A percentile compares a stretch with the other conserved stretches of the same genome.
Conservation (phyloP, 2,329 filamentous ascomycete genomes). For the Amylocarpus encephaloides region DNA sequence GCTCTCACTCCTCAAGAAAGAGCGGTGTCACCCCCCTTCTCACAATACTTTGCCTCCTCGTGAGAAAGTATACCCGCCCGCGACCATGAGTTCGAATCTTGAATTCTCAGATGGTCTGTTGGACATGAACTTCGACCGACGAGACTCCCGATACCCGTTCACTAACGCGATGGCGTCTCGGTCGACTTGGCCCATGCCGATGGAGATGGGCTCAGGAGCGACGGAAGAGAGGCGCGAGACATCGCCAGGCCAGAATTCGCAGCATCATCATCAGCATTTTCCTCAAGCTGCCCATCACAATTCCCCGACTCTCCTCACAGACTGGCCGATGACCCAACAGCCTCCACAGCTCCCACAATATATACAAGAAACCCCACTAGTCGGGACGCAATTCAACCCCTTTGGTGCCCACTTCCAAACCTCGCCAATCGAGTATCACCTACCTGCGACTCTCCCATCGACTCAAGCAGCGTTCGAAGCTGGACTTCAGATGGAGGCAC, state of each 20-base stretch:
- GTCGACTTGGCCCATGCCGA: slow-evolving; percentile 30
- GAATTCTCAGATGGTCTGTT: slow-evolving; percentile 58
- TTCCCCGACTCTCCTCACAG: slow-evolving; percentile 44
- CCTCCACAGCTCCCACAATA: slow-evolving; percentile 31
- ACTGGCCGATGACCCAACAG: slow-evolving; percentile 49
- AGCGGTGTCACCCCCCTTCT: slow-evolving; percentile 31
- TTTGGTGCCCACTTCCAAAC: slow-evolving; percentile 29
- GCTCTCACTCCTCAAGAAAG: slow-evolving; percentile 24
- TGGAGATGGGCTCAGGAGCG: slow-evolving; percentile 30
- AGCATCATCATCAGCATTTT: slow-evolving; percentile 31
- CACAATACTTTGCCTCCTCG: slow-evolving; percentile 39
- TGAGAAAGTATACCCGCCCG: slow-evolving; percentile 26
- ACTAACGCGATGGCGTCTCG: slow-evolving; percentile 36
- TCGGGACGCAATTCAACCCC: slow-evolving; percentile 29
- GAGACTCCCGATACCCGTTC: slow-evolving; percentile 48
- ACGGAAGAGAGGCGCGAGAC: slow-evolving; percentile 29
- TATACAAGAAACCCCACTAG: slow-evolving; percentile 30
- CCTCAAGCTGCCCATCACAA: slow-evolving; percentile 41
- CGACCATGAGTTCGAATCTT: slow-evolving; percentile 47
- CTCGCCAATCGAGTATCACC: slow-evolving; percentile 31
- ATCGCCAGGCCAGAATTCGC: slow-evolving; percentile 37
- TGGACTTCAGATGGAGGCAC: slow-evolving; percentile 52
- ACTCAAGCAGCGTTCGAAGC: slow-evolving; percentile 57
- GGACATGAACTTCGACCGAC: slow-evolving; percentile 55
- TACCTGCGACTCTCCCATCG: slow-evolving; percentile 37